phyloP scores from a whole-genome alignment of 1,139 yeast species.

The Hyphopichia fennica region DNA sequence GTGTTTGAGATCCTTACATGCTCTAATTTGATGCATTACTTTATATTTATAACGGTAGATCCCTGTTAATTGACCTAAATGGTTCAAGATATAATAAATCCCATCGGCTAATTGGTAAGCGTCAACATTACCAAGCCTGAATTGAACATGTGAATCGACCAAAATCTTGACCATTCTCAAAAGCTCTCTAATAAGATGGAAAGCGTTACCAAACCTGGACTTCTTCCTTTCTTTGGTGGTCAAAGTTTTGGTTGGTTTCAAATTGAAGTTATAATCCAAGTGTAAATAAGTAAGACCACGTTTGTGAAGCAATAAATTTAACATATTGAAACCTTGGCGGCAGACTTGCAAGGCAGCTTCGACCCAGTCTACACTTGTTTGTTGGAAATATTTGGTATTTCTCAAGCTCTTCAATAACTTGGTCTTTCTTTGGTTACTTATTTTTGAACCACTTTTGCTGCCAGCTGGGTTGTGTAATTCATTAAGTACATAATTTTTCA shows the following conservation, averaged over 20 bases:
- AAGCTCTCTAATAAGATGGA: constrained; percentile 89
- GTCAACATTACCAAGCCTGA: constrained; percentile 84
- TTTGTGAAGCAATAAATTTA: constrained; percentile 84
- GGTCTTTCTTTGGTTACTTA: constrained; percentile 45
- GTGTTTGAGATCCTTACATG: constrained; percentile 94
- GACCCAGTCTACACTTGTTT: constrained; percentile 94
- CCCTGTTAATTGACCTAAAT: constrained; percentile 94
- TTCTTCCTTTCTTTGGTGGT: constrained; percentile 96
- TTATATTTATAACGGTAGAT: constrained; percentile 94
- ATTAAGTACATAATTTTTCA: constrained; percentile 73
- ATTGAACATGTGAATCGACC: constrained; percentile 94
- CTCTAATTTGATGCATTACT: constrained; percentile 97
- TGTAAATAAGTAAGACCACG: constrained; percentile 91
- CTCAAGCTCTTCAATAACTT: constrained; percentile 68
- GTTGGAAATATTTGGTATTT: constrained; percentile 84
- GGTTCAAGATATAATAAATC: constrained; percentile 82
- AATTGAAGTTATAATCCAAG: constrained; percentile 90
- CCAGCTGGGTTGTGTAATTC: constrained; percentile 53
- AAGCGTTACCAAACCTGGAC: constrained; percentile 95
- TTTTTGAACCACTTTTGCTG: constrained; percentile 30
- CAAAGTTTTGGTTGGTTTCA: constrained; percentile 93
- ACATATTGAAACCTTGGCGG: constrained; percentile 91
- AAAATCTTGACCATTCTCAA: constrained; percentile 76
- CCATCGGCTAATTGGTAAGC: constrained; percentile 96
- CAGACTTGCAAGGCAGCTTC: constrained; percentile 96